phyloP scores from a whole-genome alignment of 2,329 filamentous ascomycete species.

The Aspergillus niger region DNA sequence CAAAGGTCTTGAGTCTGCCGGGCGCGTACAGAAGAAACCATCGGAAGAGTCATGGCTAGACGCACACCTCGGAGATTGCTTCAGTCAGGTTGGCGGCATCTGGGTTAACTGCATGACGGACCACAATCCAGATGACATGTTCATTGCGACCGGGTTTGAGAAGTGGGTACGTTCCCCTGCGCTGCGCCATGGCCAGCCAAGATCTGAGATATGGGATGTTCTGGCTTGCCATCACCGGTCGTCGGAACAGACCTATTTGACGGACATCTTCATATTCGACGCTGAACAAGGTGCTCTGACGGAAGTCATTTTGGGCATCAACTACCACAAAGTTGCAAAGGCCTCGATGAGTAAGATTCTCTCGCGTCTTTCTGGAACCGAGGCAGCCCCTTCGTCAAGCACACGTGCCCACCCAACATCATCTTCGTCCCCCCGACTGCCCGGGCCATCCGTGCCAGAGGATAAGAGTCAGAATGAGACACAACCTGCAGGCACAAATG shows the following conservation, averaged over 20 bases:
- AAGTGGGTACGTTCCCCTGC: constrained; percentile 26
- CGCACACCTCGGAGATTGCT: constrained; percentile 24
- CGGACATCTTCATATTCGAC: constrained; percentile 38
- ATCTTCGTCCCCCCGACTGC: not conserved
- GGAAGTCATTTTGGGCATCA: constrained; percentile 35
- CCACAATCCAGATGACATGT: constrained; percentile 25
- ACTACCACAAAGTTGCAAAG: constrained; percentile 27
- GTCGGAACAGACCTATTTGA: constrained; percentile 21
- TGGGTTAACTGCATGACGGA: constrained; percentile 39
- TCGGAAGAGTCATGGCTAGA: constrained; percentile 4
- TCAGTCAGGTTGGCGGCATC: constrained; percentile 38
- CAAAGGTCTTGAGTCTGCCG: not conserved
- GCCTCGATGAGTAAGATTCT: constrained; percentile 22
- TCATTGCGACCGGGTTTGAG: constrained; percentile 31
- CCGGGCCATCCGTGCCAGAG: not conserved
- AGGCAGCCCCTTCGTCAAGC: too few relatives aligned
- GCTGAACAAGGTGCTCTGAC: constrained; percentile 22
- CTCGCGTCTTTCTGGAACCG: not conserved
- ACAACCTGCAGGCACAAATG: too few relatives aligned
- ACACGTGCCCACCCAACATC: not conserved
- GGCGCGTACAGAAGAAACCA: not conserved
- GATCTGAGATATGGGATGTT: constrained; percentile 25
- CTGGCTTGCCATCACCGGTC: constrained; percentile 23
- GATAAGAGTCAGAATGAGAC: not conserved
- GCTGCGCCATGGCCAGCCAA: not conserved